These are phyloP conservation scores for Polytrichum commune DNA, from an alignment of 225 moss, liverwort and hornwort genomes.

Conservation along the genomic window DNA sequence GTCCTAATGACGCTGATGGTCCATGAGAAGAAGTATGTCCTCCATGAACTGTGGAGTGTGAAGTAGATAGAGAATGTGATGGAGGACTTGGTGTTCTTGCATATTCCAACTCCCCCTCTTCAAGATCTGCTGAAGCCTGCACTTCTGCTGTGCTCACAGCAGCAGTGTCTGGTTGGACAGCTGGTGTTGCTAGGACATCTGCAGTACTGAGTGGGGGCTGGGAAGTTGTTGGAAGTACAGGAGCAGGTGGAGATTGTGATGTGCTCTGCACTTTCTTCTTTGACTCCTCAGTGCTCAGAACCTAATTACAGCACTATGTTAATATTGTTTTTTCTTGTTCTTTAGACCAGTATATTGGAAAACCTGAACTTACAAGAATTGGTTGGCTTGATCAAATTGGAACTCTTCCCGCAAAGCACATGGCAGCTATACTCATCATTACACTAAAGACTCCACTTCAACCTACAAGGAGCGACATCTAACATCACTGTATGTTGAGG, in stretches of 20 bases:
- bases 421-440: too few relatives aligned
- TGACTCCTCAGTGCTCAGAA: conserved; percentile 76
- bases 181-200: conserved; percentile 33
- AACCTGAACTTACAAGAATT: too few relatives aligned
- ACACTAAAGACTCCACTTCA: too few relatives aligned
- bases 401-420: too few relatives aligned
- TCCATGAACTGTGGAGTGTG: conserved; percentile 60
- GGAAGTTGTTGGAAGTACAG: conserved; percentile 32
- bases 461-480: too few relatives aligned
- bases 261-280: conserved; percentile 58
- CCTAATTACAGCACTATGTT: conserved; percentile 50
- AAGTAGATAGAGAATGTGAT: conserved; percentile 40
- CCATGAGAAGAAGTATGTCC: conserved; percentile 46
- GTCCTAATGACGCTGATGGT: conserved; percentile 53
- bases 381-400: too few relatives aligned
- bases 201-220: conserved; percentile 25
- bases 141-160: conserved; percentile 29
- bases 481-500: too few relatives aligned
- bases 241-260: conserved; percentile 47
- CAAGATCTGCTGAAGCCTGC: conserved; percentile 71
- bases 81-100: conserved; percentile 97
- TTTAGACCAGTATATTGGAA: too few relatives aligned
- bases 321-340: not conserved
- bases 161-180: conserved; percentile 31
- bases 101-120: conserved; percentile 95